phyloP scores from a whole-genome alignment of 495 filamentous ascomycete species.

The Trichoderma parareesei region DNA sequence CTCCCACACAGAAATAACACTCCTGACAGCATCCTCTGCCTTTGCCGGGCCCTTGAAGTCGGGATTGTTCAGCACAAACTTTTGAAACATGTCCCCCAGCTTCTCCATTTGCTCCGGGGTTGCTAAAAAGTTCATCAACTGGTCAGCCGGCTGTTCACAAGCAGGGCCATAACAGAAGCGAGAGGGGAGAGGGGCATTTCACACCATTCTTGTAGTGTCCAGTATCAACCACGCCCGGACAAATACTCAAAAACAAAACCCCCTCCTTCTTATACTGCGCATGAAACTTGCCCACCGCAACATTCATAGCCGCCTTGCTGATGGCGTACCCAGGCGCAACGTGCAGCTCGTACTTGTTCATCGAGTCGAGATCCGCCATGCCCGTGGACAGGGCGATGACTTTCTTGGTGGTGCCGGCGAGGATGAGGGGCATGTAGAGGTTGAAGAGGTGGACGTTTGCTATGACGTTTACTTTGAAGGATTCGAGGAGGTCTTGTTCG shows the following conservation, averaged over 20 bases:
- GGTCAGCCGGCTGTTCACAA: neutral
- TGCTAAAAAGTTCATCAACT: slow-evolving; percentile 18
- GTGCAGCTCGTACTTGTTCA: slow-evolving; percentile 18
- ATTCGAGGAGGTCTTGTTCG: slow-evolving; percentile 19
- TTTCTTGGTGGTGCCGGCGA: slow-evolving; percentile 44
- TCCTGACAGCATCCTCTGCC: slow-evolving; percentile 33
- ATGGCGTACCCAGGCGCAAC: slow-evolving; percentile 19
- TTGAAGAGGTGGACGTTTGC: slow-evolving; percentile 42
- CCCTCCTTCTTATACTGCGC: slow-evolving; percentile 40
- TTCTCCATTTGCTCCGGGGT: slow-evolving; percentile 29
- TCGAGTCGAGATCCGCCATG: slow-evolving; percentile 29
- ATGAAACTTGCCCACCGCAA: slow-evolving; percentile 36
- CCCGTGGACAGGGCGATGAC: slow-evolving; percentile 46
- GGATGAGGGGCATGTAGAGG: slow-evolving; percentile 45
- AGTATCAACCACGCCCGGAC: slow-evolving; percentile 23
- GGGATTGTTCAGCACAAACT: slow-evolving; percentile 37
- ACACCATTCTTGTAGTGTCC: slow-evolving; percentile 15
- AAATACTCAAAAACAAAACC: slow-evolving; percentile 37
- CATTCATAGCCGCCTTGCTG: slow-evolving; percentile 31
- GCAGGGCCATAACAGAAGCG: neutral
- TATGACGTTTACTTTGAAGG: slow-evolving; percentile 39
- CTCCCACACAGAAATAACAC: slow-evolving; percentile 30
- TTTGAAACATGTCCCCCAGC: slow-evolving; percentile 22
- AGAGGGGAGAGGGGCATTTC: neutral
- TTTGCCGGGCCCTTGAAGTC: slow-evolving; percentile 40